Base-by-base conservation (phyloP, 805 yeast genomes). In the Hanseniaspora mollemarum region DNA sequence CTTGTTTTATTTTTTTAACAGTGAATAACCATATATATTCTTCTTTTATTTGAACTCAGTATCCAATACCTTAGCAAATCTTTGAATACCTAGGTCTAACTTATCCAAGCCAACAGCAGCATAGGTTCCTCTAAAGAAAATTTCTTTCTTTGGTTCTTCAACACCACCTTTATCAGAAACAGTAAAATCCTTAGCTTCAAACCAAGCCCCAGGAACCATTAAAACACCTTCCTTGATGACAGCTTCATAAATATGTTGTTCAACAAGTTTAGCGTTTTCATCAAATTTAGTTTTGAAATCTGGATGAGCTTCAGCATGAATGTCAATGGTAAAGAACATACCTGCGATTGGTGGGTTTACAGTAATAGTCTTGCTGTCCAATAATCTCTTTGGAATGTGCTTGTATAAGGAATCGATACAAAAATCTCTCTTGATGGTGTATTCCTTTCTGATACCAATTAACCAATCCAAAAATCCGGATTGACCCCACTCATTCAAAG, bases 401-500 rank as follows among this genome's bases (percentile, higher is more conserved):
- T 79, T 74, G 59, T 68, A 69, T 58, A 88, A 69, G 7, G 94
- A 74, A 60, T 85, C 90, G 56, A 87, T 75, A 45, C 95, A 85
- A 57, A 78, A 80, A 63, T 92, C 90, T 70, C 98, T 81, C 71
- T 87, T 86, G 60, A 73, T 74, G 28, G 95, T 80, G 74, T 90
- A 90, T 64, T 84, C 90, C 35, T 74, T 72, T 71, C 94, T 77
- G 60, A 83, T 77, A 53, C 86, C 83, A 56, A 85, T 80, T 62
- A 87, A 76, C 96, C 96, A 87, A 66, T 85, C 88, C 59, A 87
- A 58, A 71, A 83, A 88, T 29, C 95, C 95, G 4, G 64, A 63
- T 69, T 87, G 96, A 52, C 95, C 95, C 96, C 96, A 87, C 58
- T 82, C 76, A 54, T 77, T 76, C 59, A 88, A 72, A 55, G 84